Evolutionary conservation across 352 stramenopile species (phyloP).

Genomic region (Phytophthora podocarpi): DNA sequence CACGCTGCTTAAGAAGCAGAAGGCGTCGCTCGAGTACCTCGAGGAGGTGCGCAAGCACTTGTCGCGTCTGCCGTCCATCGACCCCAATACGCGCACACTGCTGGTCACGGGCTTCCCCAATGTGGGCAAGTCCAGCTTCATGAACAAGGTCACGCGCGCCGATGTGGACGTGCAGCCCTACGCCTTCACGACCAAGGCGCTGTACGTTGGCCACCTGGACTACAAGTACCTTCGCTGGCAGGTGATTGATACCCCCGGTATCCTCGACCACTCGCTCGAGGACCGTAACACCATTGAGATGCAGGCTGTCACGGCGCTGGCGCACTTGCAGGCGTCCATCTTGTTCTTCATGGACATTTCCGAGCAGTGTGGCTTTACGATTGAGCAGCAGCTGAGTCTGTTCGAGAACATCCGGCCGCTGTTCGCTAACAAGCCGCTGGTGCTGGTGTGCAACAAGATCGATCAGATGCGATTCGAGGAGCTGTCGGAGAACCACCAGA

Average conservation of each 20-base stretch:
- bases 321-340: conserved; percentile 98
- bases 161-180: conserved; percentile 99
- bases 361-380: conserved; percentile 99
- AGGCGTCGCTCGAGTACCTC: conserved; percentile 98
- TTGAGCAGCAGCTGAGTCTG: conserved; percentile 97
- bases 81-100: conserved; percentile 99
- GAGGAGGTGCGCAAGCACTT: conserved; percentile 98
- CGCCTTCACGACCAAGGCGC: conserved; percentile 99
- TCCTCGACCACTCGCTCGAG: conserved; percentile 99
- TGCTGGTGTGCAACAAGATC: conserved; percentile 99
- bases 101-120: conserved; percentile 99
- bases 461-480: conserved; percentile 96
- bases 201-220: conserved; percentile 99
- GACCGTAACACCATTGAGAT: conserved; percentile 99
- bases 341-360: conserved; percentile 99
- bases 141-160: conserved; percentile 99
- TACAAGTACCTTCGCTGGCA: conserved; percentile 99
- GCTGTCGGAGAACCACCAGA: conserved; percentile 76
- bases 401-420: conserved; percentile 98
- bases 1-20: conserved; percentile 99
- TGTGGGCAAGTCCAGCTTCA: conserved; percentile 99
- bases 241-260: conserved; percentile 99
- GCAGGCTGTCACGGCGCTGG: conserved; percentile 99
- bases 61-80: conserved; percentile 97
- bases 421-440: conserved; percentile 99